A percentile compares a stretch with the other conserved stretches of the same genome.
Evolutionary conservation across 2,329 filamentous ascomycete genomes (phyloP).

Genomic region (Mollisiaceae sp.): DNA sequence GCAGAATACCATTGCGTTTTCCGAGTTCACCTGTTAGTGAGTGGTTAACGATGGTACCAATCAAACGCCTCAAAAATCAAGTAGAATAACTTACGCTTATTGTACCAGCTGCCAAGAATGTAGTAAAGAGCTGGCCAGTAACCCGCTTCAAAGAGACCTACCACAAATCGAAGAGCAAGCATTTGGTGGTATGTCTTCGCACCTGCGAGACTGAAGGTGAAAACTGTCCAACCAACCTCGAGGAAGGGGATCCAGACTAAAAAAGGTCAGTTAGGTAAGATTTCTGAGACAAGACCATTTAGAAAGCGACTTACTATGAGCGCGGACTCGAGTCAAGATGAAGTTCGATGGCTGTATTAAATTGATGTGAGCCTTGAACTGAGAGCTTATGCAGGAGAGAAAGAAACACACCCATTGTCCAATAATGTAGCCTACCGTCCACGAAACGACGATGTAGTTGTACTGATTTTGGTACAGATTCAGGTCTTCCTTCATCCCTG

Average conservation of each 20-base stretch:
- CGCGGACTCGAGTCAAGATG: constrained; percentile 53
- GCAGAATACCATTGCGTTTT: constrained; percentile 64
- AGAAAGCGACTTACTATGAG: constrained; percentile 45
- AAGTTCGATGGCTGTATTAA: constrained; percentile 51
- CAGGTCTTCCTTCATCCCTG: constrained; percentile 56
- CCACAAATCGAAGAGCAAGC: constrained; percentile 61
- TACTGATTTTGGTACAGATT: constrained; percentile 54
- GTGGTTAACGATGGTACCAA: neutral
- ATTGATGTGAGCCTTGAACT: constrained; percentile 22
- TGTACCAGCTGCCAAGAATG: constrained; percentile 65
- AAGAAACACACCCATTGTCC: constrained; percentile 44
- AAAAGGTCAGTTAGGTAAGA: constrained; percentile 33
- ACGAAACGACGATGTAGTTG: constrained; percentile 56
- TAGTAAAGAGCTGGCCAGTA: constrained; percentile 62
- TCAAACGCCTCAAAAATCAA: neutral
- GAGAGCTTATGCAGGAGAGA: constrained; percentile 3
- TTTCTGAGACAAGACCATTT: neutral
- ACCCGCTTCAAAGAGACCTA: constrained; percentile 58
- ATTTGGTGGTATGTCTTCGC: constrained; percentile 56
- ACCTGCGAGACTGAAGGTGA: constrained; percentile 46
- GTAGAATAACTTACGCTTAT: constrained; percentile 48
- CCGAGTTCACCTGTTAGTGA: constrained; percentile 54
- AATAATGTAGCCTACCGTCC: constrained; percentile 59
- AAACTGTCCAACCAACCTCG: constrained; percentile 56
- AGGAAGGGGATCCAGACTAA: constrained; percentile 64